Conservation (phyloP, 192 early-diverging fungal species). For the Glomus cerebriforme region DNA sequence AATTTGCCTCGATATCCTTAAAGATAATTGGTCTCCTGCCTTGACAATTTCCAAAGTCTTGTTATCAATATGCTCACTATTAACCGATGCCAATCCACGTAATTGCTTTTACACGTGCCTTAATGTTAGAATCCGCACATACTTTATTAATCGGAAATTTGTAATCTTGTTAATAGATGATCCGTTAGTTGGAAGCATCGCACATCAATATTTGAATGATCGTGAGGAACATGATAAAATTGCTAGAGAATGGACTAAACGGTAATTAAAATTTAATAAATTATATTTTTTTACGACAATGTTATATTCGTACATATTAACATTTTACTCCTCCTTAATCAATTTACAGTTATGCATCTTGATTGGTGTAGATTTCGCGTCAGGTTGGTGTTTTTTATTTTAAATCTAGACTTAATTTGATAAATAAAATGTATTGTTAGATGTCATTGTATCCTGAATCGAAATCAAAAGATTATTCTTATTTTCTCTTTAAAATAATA, state of each 20-base stretch:
- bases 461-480: background rate
- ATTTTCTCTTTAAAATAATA: background rate
- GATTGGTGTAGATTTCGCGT: constrained; percentile 3
- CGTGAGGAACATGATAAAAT: constrained; percentile 85
- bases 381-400: background rate
- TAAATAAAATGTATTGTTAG: background rate
- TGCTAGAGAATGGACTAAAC: constrained; percentile 92
- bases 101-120: constrained; percentile 2
- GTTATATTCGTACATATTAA: background rate
- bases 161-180: constrained; percentile 61
- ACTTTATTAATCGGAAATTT: background rate
- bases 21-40: constrained; percentile 97
- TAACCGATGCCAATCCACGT: constrained; percentile 95
- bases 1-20: constrained; percentile 94
- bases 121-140: background rate
- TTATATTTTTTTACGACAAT: background rate
- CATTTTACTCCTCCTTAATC: background rate
- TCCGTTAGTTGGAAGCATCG: constrained; percentile 89
- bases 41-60: constrained; percentile 95
- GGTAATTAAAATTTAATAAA: constrained; percentile 50
- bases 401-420: background rate
- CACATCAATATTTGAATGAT: constrained; percentile 82
- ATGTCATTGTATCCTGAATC: background rate
- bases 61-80: constrained; percentile 88
- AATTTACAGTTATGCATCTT: constrained; percentile 2